phyloP scores from a whole-genome alignment of 2,329 filamentous ascomycete genomes.

The Podosphaera aphanis region DNA sequence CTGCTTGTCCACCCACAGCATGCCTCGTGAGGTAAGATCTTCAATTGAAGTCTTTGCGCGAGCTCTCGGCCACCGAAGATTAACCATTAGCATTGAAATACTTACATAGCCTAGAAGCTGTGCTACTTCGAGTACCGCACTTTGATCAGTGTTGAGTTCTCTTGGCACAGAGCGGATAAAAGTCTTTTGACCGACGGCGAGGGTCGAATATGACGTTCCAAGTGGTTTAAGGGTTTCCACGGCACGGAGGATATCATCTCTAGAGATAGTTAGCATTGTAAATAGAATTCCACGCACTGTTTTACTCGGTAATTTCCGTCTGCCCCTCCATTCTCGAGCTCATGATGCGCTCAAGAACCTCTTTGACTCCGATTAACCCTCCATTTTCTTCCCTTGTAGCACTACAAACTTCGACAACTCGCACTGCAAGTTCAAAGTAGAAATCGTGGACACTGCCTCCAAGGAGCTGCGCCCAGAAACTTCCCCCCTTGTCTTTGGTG shows the following conservation, averaged over 20 bases:
- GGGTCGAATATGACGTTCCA: conserved; percentile 66
- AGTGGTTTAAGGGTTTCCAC: conserved; percentile 72
- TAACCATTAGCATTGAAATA: conserved; percentile 67
- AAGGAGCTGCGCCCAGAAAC: conserved; percentile 79
- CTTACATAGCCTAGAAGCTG: conserved; percentile 79
- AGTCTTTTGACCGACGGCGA: conserved; percentile 59
- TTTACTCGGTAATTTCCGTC: conserved; percentile 54
- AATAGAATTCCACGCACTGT: not conserved
- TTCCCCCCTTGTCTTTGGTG: conserved; percentile 28
- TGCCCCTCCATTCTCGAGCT: conserved; percentile 50
- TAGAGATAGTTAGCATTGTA: conserved; percentile 14
- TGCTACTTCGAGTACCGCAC: conserved; percentile 71
- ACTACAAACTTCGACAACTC: conserved; percentile 79
- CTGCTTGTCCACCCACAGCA: conserved; percentile 88
- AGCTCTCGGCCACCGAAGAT: conserved; percentile 65
- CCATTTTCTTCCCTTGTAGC: conserved; percentile 77
- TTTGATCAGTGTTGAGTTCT: conserved; percentile 86
- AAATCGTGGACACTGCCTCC: conserved; percentile 90
- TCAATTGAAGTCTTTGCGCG: conserved; percentile 76
- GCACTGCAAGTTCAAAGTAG: conserved; percentile 92
- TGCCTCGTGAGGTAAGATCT: conserved; percentile 65
- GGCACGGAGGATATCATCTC: conserved; percentile 74
- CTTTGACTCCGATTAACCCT: conserved; percentile 63
- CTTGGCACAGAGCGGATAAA: conserved; percentile 87
- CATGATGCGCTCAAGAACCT: conserved; percentile 55